These are phyloP conservation scores for Artemisia annua DNA, from an alignment of 129 eudicot genomes.

Conservation along the genomic window DNA sequence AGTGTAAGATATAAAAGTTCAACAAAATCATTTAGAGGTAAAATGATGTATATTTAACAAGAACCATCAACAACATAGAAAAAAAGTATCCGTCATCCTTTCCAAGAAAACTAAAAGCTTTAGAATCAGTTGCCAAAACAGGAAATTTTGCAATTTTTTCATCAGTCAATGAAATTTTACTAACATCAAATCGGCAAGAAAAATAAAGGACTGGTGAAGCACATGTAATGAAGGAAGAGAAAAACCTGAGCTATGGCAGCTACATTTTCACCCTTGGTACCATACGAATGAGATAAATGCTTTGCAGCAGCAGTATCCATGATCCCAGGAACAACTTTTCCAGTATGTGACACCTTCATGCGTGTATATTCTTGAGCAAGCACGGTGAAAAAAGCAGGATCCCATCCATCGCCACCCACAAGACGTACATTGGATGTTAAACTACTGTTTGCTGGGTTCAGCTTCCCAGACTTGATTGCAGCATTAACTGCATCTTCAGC, in stretches of 20 bases:
- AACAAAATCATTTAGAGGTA: not conserved
- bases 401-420: constrained; percentile 92
- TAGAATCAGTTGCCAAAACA: too few relatives aligned
- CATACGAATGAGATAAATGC: constrained; percentile 88
- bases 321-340: constrained; percentile 64
- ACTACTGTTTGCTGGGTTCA: constrained; percentile 54
- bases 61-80: too few relatives aligned
- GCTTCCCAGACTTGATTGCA: constrained; percentile 72
- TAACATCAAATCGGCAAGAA: too few relatives aligned
- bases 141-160: too few relatives aligned
- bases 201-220: too few relatives aligned
- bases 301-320: constrained; percentile 92
- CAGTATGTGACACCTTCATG: constrained; percentile 56
- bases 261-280: constrained; percentile 70
- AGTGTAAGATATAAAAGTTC: not conserved
- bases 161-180: too few relatives aligned
- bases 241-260: constrained; percentile 88
- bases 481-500: constrained; percentile 93
- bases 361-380: constrained; percentile 80
- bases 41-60: not conserved
- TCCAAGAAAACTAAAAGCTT: too few relatives aligned
- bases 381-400: constrained; percentile 72
- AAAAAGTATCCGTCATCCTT: too few relatives aligned
- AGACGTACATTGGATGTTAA: constrained; percentile 59
- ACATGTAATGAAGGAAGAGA: constrained; percentile 8